A percentile compares a stretch with the other conserved stretches of the same genome.
Evolutionary conservation across 2,329 filamentous ascomycete species (phyloP).

Genomic region (Aspergillus arachidicola): DNA sequence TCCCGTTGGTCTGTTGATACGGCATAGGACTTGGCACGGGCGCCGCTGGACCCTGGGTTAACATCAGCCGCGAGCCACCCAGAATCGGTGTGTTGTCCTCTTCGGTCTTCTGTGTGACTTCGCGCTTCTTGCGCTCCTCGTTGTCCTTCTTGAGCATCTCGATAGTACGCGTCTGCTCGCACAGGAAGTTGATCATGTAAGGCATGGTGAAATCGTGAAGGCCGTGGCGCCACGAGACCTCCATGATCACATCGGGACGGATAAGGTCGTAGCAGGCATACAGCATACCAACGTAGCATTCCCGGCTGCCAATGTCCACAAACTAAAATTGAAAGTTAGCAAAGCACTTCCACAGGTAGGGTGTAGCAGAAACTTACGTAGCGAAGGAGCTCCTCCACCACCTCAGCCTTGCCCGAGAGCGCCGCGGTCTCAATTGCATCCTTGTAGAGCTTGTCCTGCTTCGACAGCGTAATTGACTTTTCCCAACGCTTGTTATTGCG

Average conservation of each 20-base stretch:
- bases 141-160: slow-evolving; percentile 89
- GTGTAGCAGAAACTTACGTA: slow-evolving; percentile 72
- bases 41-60: slow-evolving; percentile 83
- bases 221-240: slow-evolving; percentile 95
- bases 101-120: slow-evolving; percentile 78
- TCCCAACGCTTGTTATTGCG: slow-evolving; percentile 99
- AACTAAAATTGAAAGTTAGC: slow-evolving; percentile 64
- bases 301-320: slow-evolving; percentile 96
- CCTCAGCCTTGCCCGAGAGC: slow-evolving; percentile 83
- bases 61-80: slow-evolving; percentile 85
- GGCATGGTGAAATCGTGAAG: slow-evolving; percentile 98
- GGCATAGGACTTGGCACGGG: slow-evolving; percentile 62
- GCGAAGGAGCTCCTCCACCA: slow-evolving; percentile 92
- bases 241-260: slow-evolving; percentile 86
- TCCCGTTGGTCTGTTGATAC: slow-evolving; percentile 81
- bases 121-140: slow-evolving; percentile 78
- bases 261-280: slow-evolving; percentile 98
- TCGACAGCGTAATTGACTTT: slow-evolving; percentile 95
- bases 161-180: slow-evolving; percentile 86
- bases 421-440: slow-evolving; percentile 98
- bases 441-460: slow-evolving; percentile 99
- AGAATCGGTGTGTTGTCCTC: slow-evolving; percentile 94
- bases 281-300: slow-evolving; percentile 99
- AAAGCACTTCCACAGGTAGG: background rate
- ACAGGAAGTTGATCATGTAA: slow-evolving; percentile 98